Base-by-base conservation (phyloP, 805 yeast species). In the Wickerhamiella azymoides region DNA sequence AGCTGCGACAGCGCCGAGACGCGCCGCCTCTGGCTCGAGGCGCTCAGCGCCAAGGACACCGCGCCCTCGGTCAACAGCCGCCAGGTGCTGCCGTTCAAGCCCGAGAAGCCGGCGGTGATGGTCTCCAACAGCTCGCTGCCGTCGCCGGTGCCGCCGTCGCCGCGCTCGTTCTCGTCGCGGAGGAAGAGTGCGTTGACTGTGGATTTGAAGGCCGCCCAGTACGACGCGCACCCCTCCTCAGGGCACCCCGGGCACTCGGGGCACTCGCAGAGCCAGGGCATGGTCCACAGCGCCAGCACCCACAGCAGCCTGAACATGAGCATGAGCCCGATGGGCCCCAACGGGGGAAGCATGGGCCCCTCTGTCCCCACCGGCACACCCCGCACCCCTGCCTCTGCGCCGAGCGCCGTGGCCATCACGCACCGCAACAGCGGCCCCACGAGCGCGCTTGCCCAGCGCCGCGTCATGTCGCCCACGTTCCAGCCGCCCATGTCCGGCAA, bases 391-490 rank as follows among this genome's bases (percentile, higher is more conserved):
- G 11, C 39, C 2, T 42, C 46, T 9, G 30, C 37, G n/a, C 44
- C 21, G 24, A 30, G 37, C n/a, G 45, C 45, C 9, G 26, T 42
- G 13, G 45, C 45, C 2, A 42, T 42, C 28, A 42, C 45, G 9
- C 45, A 42, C 26, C 40, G 25, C 17, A 42, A 25, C 39, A 26
- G 36, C 13, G 45, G 45, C 4, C 45, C 45, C 40, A 42, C 45
- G 11, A 30, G 39, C 11, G 45, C 45, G 16, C 10, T 42, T 10
- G 45, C 45, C 10, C 45, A 42, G 27, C 19, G 45, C 13, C 32
- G 45, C 11, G 40, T 42, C n/a, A 36, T 42, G 14, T 42, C 45
- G 33, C 45, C 45, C 6, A 33, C 39, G 5, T 37, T 24, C 7
- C 43, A 39, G 5, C 40, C 14, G 17, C 39, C 14, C 7, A 11